These are phyloP conservation scores for Fagus crenata DNA, from an alignment of 306 rosid species.

Conservation along the genomic window DNA sequence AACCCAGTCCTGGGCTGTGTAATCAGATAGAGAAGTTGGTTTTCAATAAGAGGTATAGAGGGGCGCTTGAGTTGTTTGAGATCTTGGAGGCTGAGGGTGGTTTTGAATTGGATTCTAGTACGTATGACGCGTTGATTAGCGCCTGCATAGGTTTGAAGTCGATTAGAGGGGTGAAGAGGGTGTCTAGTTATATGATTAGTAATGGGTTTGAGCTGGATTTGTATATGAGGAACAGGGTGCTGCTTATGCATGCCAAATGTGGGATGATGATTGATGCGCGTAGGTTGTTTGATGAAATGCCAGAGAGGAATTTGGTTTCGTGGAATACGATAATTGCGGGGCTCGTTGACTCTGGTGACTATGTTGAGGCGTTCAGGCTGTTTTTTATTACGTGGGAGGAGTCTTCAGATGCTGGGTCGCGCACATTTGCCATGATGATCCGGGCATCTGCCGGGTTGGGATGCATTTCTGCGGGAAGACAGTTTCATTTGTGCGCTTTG, in stretches of 20 bases:
- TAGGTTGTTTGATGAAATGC: slow-evolving; percentile 63
- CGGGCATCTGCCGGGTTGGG: slow-evolving; percentile 73
- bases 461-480: slow-evolving; percentile 51
- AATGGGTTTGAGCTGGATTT: slow-evolving; percentile 65
- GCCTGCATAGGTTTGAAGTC: slow-evolving; percentile 72
- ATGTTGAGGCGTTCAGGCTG: slow-evolving; percentile 53
- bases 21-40: slow-evolving; percentile 72
- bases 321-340: slow-evolving; percentile 69
- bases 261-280: slow-evolving; percentile 71
- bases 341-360: slow-evolving; percentile 64
- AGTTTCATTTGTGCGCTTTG: slow-evolving; percentile 73
- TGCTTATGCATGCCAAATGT: slow-evolving; percentile 73
- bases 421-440: slow-evolving; percentile 61
- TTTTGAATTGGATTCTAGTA: slow-evolving; percentile 46
- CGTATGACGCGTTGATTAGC: slow-evolving; percentile 68
- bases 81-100: slow-evolving; percentile 62
- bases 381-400: slow-evolving; percentile 72
- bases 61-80: slow-evolving; percentile 82
- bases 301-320: slow-evolving; percentile 49
- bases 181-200: slow-evolving; percentile 48
- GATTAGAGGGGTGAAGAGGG: slow-evolving; percentile 65
- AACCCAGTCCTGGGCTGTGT: slow-evolving; percentile 52
- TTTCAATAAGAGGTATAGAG: slow-evolving; percentile 47
- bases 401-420: slow-evolving; percentile 47
- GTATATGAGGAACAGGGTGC: slow-evolving; percentile 69